A percentile compares a stretch with the other conserved stretches of the same genome.
Evolutionary conservation across 495 filamentous ascomycete genomes (phyloP).

Genomic region (Pyronema domesticum): DNA sequence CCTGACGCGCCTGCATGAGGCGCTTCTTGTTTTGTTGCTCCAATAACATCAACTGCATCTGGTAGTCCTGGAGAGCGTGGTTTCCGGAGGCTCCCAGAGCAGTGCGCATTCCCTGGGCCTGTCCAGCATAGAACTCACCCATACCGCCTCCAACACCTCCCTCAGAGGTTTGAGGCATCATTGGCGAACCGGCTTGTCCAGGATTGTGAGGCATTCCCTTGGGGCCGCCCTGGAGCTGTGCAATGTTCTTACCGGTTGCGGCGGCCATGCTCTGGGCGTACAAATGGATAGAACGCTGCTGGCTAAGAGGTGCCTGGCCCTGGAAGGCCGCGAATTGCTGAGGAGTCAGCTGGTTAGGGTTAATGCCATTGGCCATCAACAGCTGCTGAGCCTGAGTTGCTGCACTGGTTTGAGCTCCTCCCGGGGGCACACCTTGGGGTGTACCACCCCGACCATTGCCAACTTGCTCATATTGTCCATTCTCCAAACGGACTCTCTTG

Average conservation of each 20-base stretch:
- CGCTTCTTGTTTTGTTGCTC: constrained; percentile 98
- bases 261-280: constrained; percentile 64
- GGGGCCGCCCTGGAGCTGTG: constrained; percentile 22
- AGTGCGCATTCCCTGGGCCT: constrained; percentile 26
- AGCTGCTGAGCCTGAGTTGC: constrained; percentile 40
- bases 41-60: constrained; percentile 97
- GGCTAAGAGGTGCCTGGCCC: constrained; percentile 39
- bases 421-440: constrained; percentile 23
- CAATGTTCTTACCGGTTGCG: constrained; percentile 19
- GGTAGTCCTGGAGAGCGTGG: constrained; percentile 93
- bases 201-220: constrained; percentile 31
- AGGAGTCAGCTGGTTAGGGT: constrained; percentile 51
- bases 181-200: constrained; percentile 51
- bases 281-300: constrained; percentile 67
- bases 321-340: constrained; percentile 62
- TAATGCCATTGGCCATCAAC: constrained; percentile 59
- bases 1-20: constrained; percentile 76
- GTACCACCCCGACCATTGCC: constrained; percentile 61
- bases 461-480: constrained; percentile 52
- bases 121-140: constrained; percentile 48
- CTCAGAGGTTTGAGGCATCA: constrained; percentile 59
- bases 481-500: constrained; percentile 78
- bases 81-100: constrained; percentile 48
- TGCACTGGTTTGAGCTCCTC: constrained; percentile 4
- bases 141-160: constrained; percentile 27